Evolutionary conservation across 768 basidiomycete species (phyloP).

Genomic region (Tulasnella sp.): DNA sequence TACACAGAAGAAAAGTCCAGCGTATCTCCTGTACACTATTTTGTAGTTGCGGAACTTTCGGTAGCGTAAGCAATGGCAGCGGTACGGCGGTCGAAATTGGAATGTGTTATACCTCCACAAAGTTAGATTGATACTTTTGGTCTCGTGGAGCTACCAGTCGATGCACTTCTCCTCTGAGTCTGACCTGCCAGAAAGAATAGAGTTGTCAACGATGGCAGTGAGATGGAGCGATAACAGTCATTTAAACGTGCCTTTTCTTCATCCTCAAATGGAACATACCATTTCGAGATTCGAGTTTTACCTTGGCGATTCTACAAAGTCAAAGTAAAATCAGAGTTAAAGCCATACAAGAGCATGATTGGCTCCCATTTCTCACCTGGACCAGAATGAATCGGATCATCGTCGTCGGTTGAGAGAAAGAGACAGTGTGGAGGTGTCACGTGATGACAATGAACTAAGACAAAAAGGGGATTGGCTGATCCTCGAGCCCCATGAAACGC

Average conservation of each 20-base stretch:
- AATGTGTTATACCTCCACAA: slow-evolving; percentile 66
- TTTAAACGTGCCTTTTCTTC: slow-evolving; percentile 67
- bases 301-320: slow-evolving; percentile 80
- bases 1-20: slow-evolving; percentile 93
- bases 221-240: background rate
- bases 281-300: slow-evolving; percentile 92
- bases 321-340: background rate
- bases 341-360: background rate
- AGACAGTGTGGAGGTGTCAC: background rate
- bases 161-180: slow-evolving; percentile 92
- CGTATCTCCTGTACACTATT: slow-evolving; percentile 91
- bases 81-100: slow-evolving; percentile 9
- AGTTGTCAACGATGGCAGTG: background rate
- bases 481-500: too few species aligned
- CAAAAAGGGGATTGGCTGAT: too few species aligned
- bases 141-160: slow-evolving; percentile 90
- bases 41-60: slow-evolving; percentile 92
- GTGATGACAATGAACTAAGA: too few species aligned
- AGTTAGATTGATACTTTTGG: slow-evolving; percentile 98
- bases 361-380: slow-evolving; percentile 60
- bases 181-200: too few species aligned
- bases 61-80: background rate
- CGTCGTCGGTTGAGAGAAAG: slow-evolving; percentile 10
- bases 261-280: slow-evolving; percentile 98
- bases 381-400: slow-evolving; percentile 99